Conservation (phyloP, 352 stramenopile genomes). For the Elongisporangium senticosum region DNA sequence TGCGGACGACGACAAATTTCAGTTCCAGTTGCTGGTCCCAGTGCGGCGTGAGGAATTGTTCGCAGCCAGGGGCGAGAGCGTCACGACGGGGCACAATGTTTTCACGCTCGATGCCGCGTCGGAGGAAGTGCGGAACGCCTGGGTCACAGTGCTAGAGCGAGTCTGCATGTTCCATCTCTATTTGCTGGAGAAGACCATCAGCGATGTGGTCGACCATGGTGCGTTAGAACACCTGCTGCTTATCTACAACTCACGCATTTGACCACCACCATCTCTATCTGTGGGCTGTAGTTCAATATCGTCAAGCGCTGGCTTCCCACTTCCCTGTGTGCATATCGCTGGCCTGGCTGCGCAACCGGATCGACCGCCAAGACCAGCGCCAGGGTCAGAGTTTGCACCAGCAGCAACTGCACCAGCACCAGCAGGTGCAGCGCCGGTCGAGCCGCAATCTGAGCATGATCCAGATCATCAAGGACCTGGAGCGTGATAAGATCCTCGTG, state of each 20-base stretch:
- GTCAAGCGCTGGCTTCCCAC: slow-evolving; percentile 26
- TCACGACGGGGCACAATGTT: slow-evolving; percentile 23
- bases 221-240: too few species aligned
- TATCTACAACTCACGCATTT: too few species aligned
- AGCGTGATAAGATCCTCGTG: slow-evolving; percentile 56
- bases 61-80: not conserved
- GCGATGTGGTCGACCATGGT: slow-evolving; percentile 17
- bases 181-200: slow-evolving; percentile 34
- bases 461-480: slow-evolving; percentile 76
- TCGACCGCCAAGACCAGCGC: slow-evolving; percentile 29
- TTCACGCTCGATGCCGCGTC: slow-evolving; percentile 32
- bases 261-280: not conserved
- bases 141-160: slow-evolving; percentile 26
- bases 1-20: slow-evolving; percentile 7
- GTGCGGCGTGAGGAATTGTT: slow-evolving; percentile 2
- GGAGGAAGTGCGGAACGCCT: slow-evolving; percentile 16
- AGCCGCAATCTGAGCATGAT: slow-evolving; percentile 67
- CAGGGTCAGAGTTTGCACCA: slow-evolving; percentile 5
- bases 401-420: slow-evolving; percentile 21
- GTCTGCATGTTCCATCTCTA: slow-evolving; percentile 47
- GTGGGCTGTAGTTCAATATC: slow-evolving; percentile 24
- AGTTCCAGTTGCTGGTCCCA: slow-evolving; percentile 40
- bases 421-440: slow-evolving; percentile 38
- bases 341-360: slow-evolving; percentile 52
- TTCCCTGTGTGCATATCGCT: slow-evolving; percentile 56